Conservation (phyloP, 148 eudicot species). For the Euryodendron excelsum region DNA sequence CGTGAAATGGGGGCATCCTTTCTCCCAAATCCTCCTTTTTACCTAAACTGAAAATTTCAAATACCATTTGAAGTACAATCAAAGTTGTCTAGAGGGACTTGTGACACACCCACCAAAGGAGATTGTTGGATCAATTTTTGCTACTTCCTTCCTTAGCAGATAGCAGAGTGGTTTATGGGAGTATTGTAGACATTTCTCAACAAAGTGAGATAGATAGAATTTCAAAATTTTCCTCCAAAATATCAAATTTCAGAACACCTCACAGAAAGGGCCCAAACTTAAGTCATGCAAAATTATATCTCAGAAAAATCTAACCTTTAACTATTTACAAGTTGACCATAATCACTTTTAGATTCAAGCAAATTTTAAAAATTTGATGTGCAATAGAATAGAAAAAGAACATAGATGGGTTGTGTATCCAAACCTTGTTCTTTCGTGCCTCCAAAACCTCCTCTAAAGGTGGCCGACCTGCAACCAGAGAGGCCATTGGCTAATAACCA, state of each 20-base stretch:
- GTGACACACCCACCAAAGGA: no score
- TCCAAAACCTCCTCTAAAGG: slow-evolving; percentile 75
- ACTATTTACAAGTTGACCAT: not conserved
- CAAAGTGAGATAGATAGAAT: not conserved
- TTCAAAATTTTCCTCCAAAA: not conserved
- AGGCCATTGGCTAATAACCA: not conserved
- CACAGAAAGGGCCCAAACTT: not conserved
- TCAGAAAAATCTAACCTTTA: not conserved
- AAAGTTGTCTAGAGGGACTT: not conserved
- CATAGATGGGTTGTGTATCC: not conserved
- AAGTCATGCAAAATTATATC: not conserved
- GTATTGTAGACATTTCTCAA: not conserved
- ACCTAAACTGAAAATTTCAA: not conserved
- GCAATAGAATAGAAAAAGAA: not conserved
- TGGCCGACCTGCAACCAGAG: slow-evolving; percentile 62
- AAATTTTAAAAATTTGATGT: not conserved
- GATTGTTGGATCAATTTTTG: not conserved
- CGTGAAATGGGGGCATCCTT: not conserved
- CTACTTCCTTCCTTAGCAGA: not conserved
- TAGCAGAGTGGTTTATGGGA: not conserved
- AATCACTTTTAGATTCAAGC: not conserved
- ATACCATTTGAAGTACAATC: not conserved
- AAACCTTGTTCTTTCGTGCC: slow-evolving; percentile 59
- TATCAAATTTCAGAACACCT: not conserved
- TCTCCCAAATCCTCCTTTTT: not conserved